Evolutionary conservation across 2,329 filamentous ascomycete species (phyloP).

Genomic region (Zopfia rhizophila): DNA sequence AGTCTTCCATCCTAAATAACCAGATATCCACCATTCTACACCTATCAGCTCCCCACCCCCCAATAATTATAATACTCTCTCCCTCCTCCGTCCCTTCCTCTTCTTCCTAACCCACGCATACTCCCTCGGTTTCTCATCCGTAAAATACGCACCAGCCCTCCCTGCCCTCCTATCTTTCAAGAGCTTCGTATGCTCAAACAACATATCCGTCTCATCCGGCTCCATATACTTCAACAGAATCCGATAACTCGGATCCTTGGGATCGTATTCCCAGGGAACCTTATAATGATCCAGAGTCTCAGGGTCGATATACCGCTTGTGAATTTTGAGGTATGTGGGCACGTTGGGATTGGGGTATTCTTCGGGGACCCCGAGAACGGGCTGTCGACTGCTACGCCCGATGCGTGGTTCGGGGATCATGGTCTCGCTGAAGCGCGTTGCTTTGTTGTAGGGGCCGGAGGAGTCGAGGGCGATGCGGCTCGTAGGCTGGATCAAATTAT

Average conservation of each 20-base stretch:
- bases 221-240: constrained; percentile 15
- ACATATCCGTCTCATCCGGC: constrained; percentile 1
- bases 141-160: too few relatives aligned
- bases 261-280: constrained; percentile 26
- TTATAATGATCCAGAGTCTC: constrained; percentile 18
- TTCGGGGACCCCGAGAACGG: not conserved
- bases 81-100: too few relatives aligned
- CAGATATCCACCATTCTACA: too few relatives aligned
- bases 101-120: too few relatives aligned
- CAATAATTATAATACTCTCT: too few relatives aligned
- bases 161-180: constrained; percentile 4
- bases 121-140: too few relatives aligned
- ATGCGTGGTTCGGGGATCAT: too few relatives aligned
- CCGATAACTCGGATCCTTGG: constrained; percentile 17
- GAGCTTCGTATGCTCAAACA: constrained; percentile 22
- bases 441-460: not conserved
- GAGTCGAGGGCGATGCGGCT: not conserved
- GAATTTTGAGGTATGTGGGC: constrained; percentile 19
- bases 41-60: too few relatives aligned
- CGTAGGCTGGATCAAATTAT: not conserved
- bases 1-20: too few relatives aligned
- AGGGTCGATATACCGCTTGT: constrained; percentile 21
- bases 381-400: too few relatives aligned
- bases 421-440: not conserved
- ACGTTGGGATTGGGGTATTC: not conserved